These are phyloP conservation scores for Cicer cuneatum DNA, from an alignment of 306 rosid genomes.

Conservation along the genomic window DNA sequence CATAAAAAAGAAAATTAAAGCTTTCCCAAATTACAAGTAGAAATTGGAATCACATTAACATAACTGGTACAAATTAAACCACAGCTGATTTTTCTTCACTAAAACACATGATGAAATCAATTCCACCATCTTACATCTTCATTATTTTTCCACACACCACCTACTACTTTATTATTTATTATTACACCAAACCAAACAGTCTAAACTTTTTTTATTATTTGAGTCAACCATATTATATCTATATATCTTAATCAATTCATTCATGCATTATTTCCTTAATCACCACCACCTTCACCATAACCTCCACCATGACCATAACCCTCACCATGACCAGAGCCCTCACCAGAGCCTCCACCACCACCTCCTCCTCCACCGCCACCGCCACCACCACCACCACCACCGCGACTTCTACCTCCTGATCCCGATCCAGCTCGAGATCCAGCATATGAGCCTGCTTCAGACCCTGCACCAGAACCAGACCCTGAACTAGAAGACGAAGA, in stretches of 20 bases:
- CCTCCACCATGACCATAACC: constrained; percentile 47
- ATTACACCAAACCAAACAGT: constrained; percentile 40
- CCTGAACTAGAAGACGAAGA: constrained; percentile 57
- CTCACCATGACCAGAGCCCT: constrained; percentile 46
- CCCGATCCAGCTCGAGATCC: constrained; percentile 64
- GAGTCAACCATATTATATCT: constrained; percentile 4
- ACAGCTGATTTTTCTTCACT: constrained; percentile 21
- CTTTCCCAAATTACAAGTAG: not conserved
- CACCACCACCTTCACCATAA: constrained; percentile 52
- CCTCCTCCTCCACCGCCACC: not conserved
- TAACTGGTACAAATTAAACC: constrained; percentile 23
- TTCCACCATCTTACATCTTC: constrained; percentile 32
- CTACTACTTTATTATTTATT: constrained; percentile 25
- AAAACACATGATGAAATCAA: constrained; percentile 27
- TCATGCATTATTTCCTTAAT: constrained; percentile 42
- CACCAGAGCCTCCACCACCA: constrained; percentile 38
- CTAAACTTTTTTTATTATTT: constrained; percentile 22
- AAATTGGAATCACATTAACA: not conserved
- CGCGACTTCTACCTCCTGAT: constrained; percentile 38
- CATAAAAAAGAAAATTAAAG: constrained; percentile 4
- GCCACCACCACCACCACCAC: constrained; percentile 38
- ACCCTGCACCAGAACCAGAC: constrained; percentile 54
- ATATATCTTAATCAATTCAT: not conserved
- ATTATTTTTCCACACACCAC: constrained; percentile 14
- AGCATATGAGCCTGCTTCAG: constrained; percentile 56